Evolutionary conservation across 2,329 filamentous ascomycete species (phyloP).

Genomic region (Claviceps fusiformis): DNA sequence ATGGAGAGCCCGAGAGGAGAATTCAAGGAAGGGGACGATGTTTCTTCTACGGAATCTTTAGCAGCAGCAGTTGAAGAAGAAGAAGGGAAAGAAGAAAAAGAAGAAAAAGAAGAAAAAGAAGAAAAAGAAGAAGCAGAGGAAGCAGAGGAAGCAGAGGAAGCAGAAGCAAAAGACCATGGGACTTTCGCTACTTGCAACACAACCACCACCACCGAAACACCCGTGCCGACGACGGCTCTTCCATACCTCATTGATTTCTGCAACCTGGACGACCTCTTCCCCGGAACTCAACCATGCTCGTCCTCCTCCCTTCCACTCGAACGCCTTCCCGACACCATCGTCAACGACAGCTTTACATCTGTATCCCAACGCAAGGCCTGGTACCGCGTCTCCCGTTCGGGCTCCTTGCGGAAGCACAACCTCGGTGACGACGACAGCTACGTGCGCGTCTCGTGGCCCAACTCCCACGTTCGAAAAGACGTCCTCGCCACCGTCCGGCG

Average conservation of each 20-base stretch:
- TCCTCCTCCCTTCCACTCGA: slow-evolving; percentile 14
- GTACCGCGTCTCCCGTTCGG: slow-evolving; percentile 50
- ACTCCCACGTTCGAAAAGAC: slow-evolving; percentile 38
- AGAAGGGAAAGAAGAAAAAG: no score
- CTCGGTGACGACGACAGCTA: slow-evolving; percentile 46
- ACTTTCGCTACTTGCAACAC: neutral
- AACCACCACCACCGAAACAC: neutral
- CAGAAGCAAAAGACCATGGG: neutral
- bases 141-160: no score
- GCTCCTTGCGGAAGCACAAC: slow-evolving; percentile 43
- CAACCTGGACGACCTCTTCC: slow-evolving; percentile 21
- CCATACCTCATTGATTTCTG: slow-evolving; percentile 20
- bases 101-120: no score
- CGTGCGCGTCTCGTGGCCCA: slow-evolving; percentile 41
- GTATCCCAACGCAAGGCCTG: slow-evolving; percentile 48
- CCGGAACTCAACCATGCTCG: slow-evolving; percentile 10
- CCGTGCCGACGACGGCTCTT: slow-evolving; percentile 7
- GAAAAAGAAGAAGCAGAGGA: no score
- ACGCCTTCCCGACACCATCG: slow-evolving; percentile 29
- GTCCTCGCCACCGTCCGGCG: slow-evolving; percentile 45
- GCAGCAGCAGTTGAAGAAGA: no score
- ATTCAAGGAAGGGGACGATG: neutral
- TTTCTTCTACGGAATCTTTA: neutral
- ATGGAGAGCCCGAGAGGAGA: neutral
- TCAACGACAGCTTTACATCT: slow-evolving; percentile 38